Evolutionary conservation across 495 filamentous ascomycete genomes (phyloP).

Genomic region (Astrocystis sublimbata): DNA sequence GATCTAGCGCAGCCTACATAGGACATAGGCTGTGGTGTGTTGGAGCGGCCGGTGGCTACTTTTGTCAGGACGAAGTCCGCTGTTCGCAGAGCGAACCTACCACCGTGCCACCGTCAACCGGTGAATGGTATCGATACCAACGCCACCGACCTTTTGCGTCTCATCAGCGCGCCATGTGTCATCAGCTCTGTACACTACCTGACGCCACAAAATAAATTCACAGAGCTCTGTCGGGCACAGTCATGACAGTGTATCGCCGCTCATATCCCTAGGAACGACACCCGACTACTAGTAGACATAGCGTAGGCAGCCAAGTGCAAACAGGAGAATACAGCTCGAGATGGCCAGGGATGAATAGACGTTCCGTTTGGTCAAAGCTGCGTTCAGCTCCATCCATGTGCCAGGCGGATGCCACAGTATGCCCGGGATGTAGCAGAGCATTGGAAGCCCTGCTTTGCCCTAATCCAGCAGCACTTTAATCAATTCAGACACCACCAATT

Average conservation of each 20-base stretch:
- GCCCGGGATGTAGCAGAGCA: neutral
- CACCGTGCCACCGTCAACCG: neutral
- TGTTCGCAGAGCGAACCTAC: too few relatives aligned
- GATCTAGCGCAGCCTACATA: too few relatives aligned
- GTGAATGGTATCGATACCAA: neutral
- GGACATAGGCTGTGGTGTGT: too few relatives aligned
- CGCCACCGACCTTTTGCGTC: neutral
- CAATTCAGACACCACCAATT: neutral
- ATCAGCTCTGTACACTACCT: neutral
- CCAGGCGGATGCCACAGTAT: neutral
- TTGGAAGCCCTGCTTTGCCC: neutral
- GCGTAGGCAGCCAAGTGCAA: neutral
- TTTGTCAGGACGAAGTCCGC: too few relatives aligned
- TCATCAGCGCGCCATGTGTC: neutral
- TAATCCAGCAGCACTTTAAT: too few relatives aligned
- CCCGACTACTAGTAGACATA: too few relatives aligned
- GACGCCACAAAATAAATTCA: neutral
- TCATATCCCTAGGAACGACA: neutral
- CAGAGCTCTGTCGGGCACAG: neutral
- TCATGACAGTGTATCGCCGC: neutral
- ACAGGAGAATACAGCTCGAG: neutral
- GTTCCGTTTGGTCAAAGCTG: neutral
- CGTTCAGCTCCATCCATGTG: neutral
- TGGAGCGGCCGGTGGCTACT: too few relatives aligned
- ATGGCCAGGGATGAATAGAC: neutral